Evolutionary conservation across 805 yeast species (phyloP), one percentile per base, ranked within the genome.

Genomic region (Peterozyma xylosa): DNA sequence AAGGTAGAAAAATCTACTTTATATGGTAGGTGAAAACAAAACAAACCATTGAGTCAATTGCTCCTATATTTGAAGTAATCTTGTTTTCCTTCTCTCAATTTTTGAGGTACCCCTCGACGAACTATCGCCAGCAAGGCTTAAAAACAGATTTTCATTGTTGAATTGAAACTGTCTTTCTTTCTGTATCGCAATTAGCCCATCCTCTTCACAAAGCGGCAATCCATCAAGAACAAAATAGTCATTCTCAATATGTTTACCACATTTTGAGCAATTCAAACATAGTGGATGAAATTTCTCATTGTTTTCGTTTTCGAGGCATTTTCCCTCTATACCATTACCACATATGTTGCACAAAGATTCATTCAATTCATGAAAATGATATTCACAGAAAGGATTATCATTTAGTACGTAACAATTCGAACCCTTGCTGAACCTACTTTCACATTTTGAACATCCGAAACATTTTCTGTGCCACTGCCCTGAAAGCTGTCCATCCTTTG

Each of bases 391-490:
- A 11, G 98, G 96, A 47, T 67, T 56, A 62, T 91, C 95, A 30
- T 80, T 69, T 36, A 78, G 71, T 6, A 86, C 96, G 59, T 90
- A 93, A 53, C 89, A 82, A 21, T 77, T 76, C 14, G 75, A 74
- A 11, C 74, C 70, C 53, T 78, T 84, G 50, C 68, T 71, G 62
- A 86, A 85, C 34, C 61, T 62, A 2, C 70, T 56, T 9, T 62
- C 62, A 65, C 98, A 91, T 11, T 68, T 62, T 15, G 70, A 63
- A 67, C 99, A 93, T 11, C 67, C 66, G 68, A 93, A 91, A 59
- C 99, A 93, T 13, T 70, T 63, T 35, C 95, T 72, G 58, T 93
- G 99, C 98, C 98, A 93, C 58, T 89, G 91, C 0, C 97, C 98
- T 1, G 87, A 75, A 38, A 85, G 65, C 55, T 82, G 89, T n/a